phyloP scores from a whole-genome alignment of 2,329 filamentous ascomycete species.

The Knufia petricola region DNA sequence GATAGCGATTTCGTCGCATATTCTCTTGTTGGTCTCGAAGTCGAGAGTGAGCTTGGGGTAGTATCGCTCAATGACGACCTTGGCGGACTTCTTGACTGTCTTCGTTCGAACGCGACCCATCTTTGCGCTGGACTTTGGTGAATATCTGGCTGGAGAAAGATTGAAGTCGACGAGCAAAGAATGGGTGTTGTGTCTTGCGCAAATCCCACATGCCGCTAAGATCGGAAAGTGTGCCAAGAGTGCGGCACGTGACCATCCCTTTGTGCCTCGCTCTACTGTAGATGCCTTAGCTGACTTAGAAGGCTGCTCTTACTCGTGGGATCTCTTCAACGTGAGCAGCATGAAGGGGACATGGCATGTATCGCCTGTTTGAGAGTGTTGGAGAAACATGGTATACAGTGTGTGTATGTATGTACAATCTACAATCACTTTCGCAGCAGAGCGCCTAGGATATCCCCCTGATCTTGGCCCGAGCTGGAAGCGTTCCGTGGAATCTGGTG shows the following conservation, averaged over 20 bases:
- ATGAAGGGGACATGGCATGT: no score
- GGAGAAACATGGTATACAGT: not conserved
- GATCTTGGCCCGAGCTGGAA: not conserved
- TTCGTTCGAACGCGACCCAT: conserved; percentile 43
- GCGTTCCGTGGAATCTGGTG: not conserved
- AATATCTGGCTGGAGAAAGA: not conserved
- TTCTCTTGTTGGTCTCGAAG: conserved; percentile 99
- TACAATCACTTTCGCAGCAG: not conserved
- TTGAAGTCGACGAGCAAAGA: not conserved
- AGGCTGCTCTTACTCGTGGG: no score
- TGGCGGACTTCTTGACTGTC: conserved; percentile 80
- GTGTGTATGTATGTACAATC: not conserved
- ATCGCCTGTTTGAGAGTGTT: no score
- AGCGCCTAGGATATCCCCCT: not conserved
- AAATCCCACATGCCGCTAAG: no score
- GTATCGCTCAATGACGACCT: conserved; percentile 99
- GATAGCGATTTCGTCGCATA: conserved; percentile 99
- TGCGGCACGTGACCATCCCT: not conserved
- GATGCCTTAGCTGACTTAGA: no score
- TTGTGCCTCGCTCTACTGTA: no score
- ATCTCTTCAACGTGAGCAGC: no score
- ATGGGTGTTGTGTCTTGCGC: no score
- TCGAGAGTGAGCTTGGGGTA: conserved; percentile 97
- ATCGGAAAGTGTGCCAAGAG: conserved; percentile 3
- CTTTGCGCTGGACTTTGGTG: conserved; percentile 28